These are phyloP conservation scores for Spinellus fusiger DNA, from an alignment of 192 early-diverging fungal species.

Conservation along the genomic window DNA sequence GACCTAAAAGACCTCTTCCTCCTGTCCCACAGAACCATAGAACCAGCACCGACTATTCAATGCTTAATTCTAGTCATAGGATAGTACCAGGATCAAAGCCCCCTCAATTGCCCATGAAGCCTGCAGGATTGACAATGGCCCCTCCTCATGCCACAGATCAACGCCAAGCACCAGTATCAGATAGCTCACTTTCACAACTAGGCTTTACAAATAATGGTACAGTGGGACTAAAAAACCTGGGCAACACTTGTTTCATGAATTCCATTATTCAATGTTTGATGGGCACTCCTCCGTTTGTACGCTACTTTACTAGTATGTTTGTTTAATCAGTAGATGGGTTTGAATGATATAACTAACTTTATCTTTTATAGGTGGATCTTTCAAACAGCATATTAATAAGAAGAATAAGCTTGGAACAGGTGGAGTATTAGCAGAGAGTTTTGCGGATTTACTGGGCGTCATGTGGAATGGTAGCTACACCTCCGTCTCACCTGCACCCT, in stretches of 20 bases:
- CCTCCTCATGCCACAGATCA: neutral
- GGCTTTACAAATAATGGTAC: constrained; percentile 53
- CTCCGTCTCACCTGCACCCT: constrained; percentile 71
- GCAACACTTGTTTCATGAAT: constrained; percentile 88
- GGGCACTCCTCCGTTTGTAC: constrained; percentile 61
- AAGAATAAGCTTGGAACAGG: constrained; percentile 65
- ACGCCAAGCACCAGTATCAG: constrained; percentile 18
- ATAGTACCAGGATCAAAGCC: too few relatives aligned
- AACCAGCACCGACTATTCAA: too few relatives aligned
- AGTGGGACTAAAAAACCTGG: constrained; percentile 73
- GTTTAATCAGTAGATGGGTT: neutral
- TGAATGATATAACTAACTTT: neutral
- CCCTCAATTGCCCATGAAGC: neutral
- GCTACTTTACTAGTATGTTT: constrained; percentile 52
- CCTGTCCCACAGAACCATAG: too few relatives aligned
- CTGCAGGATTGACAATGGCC: neutral
- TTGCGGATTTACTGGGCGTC: constrained; percentile 66
- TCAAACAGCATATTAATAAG: constrained; percentile 55
- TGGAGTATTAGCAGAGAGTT: constrained; percentile 70
- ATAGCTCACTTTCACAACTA: constrained; percentile 31
- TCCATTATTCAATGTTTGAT: constrained; percentile 74
- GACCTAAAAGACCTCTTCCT: constrained; percentile 4
- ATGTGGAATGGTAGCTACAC: constrained; percentile 81
- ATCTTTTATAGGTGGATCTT: constrained; percentile 48
- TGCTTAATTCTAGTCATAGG: too few relatives aligned